Percentiles rank a stretch among this genome's conserved stretches.
These are phyloP conservation scores for Malassezia pachydermatis DNA, from an alignment of 1,284 basidiomycete species.

Conservation along the genomic window DNA sequence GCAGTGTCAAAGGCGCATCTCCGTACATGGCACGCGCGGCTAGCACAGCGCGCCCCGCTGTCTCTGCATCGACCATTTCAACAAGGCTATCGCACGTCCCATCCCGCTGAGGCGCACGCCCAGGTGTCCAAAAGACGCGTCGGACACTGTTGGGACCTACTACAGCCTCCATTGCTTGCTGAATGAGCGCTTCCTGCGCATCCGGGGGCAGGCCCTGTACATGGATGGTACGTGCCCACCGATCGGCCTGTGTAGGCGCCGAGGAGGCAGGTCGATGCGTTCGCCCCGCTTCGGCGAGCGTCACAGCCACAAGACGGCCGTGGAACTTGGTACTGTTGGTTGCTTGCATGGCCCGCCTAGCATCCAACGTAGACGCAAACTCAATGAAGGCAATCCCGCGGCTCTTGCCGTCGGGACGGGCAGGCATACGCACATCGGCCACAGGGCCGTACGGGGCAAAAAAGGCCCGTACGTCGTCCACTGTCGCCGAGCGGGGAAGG, in stretches of 20 bases:
- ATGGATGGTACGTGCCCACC: conserved; percentile 22
- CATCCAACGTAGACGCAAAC: conserved; percentile 54
- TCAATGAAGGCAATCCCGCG: conserved; percentile 91
- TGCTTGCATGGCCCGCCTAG: conserved; percentile 35
- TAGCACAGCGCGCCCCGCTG: conserved; percentile 27
- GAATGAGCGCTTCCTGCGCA: conserved; percentile 45
- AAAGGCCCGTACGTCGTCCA: conserved; percentile 62
- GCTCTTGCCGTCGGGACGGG: conserved; percentile 60
- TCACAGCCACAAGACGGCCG: conserved; percentile 33
- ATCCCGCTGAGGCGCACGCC: conserved; percentile 14
- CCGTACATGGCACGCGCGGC: conserved; percentile 3
- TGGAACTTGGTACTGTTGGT: conserved; percentile 30
- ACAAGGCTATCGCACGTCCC: conserved; percentile 22
- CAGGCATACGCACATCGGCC: conserved; percentile 67
- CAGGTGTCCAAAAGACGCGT: conserved; percentile 31
- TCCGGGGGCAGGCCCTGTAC: conserved; percentile 31
- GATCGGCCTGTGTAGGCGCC: not conserved
- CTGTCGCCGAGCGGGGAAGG: conserved; percentile 63
- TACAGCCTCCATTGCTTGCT: conserved; percentile 36
- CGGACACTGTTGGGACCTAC: conserved; percentile 25
- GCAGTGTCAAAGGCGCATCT: conserved; percentile 3
- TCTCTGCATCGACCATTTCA: conserved; percentile 24
- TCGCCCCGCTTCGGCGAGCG: conserved; percentile 21
- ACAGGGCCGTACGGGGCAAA: conserved; percentile 66
- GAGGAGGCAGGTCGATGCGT: not conserved